phyloP scores from a whole-genome alignment of 1,139 yeast species.

The Protomyces inundatus region DNA sequence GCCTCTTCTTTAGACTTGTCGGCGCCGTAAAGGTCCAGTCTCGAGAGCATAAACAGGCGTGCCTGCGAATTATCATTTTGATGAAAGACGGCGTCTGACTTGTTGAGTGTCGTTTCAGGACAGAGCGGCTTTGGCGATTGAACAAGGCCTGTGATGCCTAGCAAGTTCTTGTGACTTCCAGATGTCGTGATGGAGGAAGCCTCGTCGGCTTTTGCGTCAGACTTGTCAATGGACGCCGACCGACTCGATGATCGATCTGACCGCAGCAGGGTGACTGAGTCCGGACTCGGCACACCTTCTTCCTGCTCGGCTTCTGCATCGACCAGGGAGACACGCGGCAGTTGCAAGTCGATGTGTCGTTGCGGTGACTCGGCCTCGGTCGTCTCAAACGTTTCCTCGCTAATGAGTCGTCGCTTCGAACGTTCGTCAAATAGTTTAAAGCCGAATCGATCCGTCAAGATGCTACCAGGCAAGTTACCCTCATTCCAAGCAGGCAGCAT shows the following conservation, averaged over 20 bases:
- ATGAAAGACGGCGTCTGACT: slow-evolving; percentile 10
- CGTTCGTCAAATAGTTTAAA: slow-evolving; percentile 41
- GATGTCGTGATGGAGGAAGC: neutral
- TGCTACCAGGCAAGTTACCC: slow-evolving; percentile 32
- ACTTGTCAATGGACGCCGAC: neutral
- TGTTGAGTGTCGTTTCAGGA: slow-evolving; percentile 10
- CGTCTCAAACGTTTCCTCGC: neutral
- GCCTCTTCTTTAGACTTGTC: slow-evolving; percentile 34
- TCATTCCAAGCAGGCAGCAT: slow-evolving; percentile 37
- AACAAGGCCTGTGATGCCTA: neutral
- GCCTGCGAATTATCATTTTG: slow-evolving; percentile 19
- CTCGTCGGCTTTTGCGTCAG: neutral
- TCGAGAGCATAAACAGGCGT: slow-evolving; percentile 36
- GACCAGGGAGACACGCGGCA: neutral
- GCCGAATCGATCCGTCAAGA: slow-evolving; percentile 49
- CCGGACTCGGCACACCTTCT: neutral
- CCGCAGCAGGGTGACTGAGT: neutral
- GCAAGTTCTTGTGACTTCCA: neutral
- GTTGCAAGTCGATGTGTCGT: neutral
- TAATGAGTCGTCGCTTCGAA: slow-evolving; percentile 1
- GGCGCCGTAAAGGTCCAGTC: slow-evolving; percentile 38
- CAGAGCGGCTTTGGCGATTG: slow-evolving; percentile 6
- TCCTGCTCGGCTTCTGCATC: neutral
- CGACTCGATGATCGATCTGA: neutral
- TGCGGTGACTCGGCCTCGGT: neutral